Evolutionary conservation across 495 filamentous ascomycete genomes (phyloP).

Genomic region (Penicillium bialowiezense): DNA sequence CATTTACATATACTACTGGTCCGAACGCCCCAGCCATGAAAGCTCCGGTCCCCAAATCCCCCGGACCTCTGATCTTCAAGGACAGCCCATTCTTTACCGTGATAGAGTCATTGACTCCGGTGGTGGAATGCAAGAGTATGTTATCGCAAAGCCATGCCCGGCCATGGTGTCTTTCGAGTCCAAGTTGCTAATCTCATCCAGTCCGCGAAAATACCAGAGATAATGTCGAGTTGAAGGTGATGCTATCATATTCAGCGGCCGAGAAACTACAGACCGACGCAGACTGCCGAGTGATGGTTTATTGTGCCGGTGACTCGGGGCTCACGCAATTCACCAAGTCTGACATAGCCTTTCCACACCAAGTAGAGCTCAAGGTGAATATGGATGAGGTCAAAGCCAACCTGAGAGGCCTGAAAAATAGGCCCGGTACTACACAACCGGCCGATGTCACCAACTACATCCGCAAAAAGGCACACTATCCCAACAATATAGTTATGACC

Average conservation of each 20-base stretch:
- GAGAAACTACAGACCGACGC: constrained; percentile 50
- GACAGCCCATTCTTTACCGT: constrained; percentile 75
- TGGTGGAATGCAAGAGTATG: constrained; percentile 67
- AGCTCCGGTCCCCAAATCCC: constrained; percentile 13
- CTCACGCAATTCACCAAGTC: constrained; percentile 53
- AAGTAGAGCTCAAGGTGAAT: constrained; percentile 90
- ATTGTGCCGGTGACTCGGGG: constrained; percentile 63
- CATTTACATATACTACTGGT: constrained; percentile 36
- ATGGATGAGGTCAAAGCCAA: constrained; percentile 83
- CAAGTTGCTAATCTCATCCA: constrained; percentile 21
- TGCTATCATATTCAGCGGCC: constrained; percentile 44
- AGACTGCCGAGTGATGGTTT: constrained; percentile 70
- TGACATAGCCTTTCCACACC: constrained; percentile 86
- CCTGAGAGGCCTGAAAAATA: constrained; percentile 89
- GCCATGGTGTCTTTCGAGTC: too few species aligned
- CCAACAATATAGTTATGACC: constrained; percentile 77
- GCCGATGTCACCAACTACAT: constrained; percentile 82
- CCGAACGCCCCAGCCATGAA: constrained; percentile 3
- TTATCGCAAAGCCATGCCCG: neutral
- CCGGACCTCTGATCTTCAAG: constrained; percentile 58
- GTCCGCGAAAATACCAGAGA: constrained; percentile 53
- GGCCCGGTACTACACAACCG: constrained; percentile 87
- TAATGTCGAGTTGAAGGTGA: constrained; percentile 52
- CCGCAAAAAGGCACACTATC: constrained; percentile 64
- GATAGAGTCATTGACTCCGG: constrained; percentile 55